Evolutionary conservation across 2,329 filamentous ascomycete genomes (phyloP).

Genomic region (Peltaster fructicola): DNA sequence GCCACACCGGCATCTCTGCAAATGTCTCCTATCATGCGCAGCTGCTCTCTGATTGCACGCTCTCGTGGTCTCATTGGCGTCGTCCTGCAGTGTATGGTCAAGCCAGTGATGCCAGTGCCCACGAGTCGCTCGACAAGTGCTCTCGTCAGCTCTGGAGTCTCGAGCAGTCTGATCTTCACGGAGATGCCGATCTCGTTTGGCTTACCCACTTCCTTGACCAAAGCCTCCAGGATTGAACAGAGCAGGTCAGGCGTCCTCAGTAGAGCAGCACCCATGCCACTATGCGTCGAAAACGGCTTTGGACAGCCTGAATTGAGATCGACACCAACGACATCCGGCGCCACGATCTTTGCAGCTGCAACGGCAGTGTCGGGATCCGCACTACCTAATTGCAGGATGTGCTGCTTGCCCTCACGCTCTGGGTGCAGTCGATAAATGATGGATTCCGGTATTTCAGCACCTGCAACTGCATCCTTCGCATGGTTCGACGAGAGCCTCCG

Average conservation of each 20-base stretch:
- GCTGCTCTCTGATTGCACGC: slow-evolving; percentile 66
- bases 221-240: slow-evolving; percentile 61
- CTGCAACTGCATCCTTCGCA: slow-evolving; percentile 36
- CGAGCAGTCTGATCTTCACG: slow-evolving; percentile 85
- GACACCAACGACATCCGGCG: slow-evolving; percentile 76
- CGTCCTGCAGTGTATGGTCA: slow-evolving; percentile 91
- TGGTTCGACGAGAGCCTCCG: slow-evolving; percentile 57
- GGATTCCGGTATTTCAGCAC: slow-evolving; percentile 37
- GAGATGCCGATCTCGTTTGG: slow-evolving; percentile 81
- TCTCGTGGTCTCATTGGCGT: slow-evolving; percentile 89
- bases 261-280: slow-evolving; percentile 90
- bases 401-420: slow-evolving; percentile 49
- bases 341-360: slow-evolving; percentile 66
- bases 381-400: slow-evolving; percentile 89
- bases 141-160: slow-evolving; percentile 58
- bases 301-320: slow-evolving; percentile 98
- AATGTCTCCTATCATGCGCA: slow-evolving; percentile 64
- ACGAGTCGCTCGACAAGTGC: slow-evolving; percentile 61
- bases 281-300: slow-evolving; percentile 84
- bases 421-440: slow-evolving; percentile 77
- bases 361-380: slow-evolving; percentile 69
- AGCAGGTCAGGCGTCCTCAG: slow-evolving; percentile 71
- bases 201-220: slow-evolving; percentile 61
- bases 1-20: slow-evolving; percentile 77
- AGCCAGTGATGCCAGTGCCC: slow-evolving; percentile 72